phyloP scores from a whole-genome alignment of 768 basidiomycete species.

The Tricholoma sp. region DNA sequence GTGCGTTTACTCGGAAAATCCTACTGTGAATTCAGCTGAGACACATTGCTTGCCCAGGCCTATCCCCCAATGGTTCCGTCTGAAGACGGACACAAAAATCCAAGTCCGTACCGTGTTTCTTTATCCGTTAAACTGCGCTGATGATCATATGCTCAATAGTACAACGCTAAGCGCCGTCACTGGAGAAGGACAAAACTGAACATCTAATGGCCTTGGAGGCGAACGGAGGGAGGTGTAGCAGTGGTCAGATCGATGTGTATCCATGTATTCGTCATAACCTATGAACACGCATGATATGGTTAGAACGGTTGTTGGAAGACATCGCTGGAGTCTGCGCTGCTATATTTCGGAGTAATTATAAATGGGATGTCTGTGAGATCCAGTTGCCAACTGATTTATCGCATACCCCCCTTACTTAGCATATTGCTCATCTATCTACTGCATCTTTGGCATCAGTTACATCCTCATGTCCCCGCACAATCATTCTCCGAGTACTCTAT shows the following conservation, averaged over 20 bases:
- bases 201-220: slow-evolving; percentile 49
- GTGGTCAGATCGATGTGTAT: slow-evolving; percentile 12
- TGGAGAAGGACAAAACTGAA: slow-evolving; percentile 99
- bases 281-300: slow-evolving; percentile 18
- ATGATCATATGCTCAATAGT: slow-evolving; percentile 37
- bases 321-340: background rate
- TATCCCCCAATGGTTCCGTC: slow-evolving; percentile 99
- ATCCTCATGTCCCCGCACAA: too few species aligned
- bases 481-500: too few species aligned
- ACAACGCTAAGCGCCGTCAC: slow-evolving; percentile 96
- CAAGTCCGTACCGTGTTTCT: slow-evolving; percentile 48
- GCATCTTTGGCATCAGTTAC: background rate
- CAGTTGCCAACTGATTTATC: background rate
- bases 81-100: slow-evolving; percentile 94
- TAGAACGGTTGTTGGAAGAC: background rate
- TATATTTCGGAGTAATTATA: background rate
- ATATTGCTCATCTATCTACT: background rate
- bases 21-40: background rate
- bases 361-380: background rate
- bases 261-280: slow-evolving; percentile 15
- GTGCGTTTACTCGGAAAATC: slow-evolving; percentile 34
- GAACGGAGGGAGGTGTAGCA: background rate
- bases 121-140: background rate
- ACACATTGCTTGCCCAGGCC: slow-evolving; percentile 47
- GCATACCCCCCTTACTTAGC: background rate